Evolutionary conservation across 192 early-diverging fungal species (phyloP).

Genomic region (Chytriomyces hyalinus): DNA sequence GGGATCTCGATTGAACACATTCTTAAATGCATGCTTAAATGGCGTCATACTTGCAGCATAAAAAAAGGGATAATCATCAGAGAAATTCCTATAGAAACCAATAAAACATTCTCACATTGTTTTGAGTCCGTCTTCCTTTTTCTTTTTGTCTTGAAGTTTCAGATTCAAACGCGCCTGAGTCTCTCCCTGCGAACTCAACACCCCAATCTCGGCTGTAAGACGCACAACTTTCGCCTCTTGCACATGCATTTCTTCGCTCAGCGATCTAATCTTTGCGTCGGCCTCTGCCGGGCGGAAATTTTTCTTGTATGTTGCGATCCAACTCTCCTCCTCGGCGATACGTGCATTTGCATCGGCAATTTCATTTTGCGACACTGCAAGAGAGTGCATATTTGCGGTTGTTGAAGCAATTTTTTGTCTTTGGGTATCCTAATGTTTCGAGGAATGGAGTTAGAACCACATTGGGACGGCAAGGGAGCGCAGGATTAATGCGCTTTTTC

Average conservation of each 20-base stretch:
- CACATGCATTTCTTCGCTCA: conserved; percentile 50
- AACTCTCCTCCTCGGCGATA: conserved; percentile 43
- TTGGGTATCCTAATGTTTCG: conserved; percentile 31
- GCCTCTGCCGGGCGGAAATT: conserved; percentile 19
- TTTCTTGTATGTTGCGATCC: not conserved
- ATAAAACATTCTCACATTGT: not conserved
- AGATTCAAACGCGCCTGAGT: conserved; percentile 65
- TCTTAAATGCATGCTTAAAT: not conserved
- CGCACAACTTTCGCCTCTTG: conserved; percentile 50
- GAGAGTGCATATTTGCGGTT: conserved; percentile 35
- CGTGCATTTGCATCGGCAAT: conserved; percentile 44
- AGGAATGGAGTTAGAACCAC: not conserved
- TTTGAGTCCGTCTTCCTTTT: conserved; percentile 41
- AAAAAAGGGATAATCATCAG: not conserved
- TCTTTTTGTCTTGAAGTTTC: conserved; percentile 58
- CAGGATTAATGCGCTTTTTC: not conserved
- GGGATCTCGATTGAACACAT: not conserved
- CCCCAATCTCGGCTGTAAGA: conserved; percentile 61
- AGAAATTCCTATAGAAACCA: not conserved
- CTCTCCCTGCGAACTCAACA: conserved; percentile 66
- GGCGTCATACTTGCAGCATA: not conserved
- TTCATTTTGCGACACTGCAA: conserved; percentile 47
- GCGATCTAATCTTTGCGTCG: conserved; percentile 44
- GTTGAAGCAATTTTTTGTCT: conserved; percentile 41
- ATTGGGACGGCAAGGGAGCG: no score